These are phyloP conservation scores for Knufia fluminis DNA, from an alignment of 2,329 filamentous ascomycete species.

Conservation along the genomic window DNA sequence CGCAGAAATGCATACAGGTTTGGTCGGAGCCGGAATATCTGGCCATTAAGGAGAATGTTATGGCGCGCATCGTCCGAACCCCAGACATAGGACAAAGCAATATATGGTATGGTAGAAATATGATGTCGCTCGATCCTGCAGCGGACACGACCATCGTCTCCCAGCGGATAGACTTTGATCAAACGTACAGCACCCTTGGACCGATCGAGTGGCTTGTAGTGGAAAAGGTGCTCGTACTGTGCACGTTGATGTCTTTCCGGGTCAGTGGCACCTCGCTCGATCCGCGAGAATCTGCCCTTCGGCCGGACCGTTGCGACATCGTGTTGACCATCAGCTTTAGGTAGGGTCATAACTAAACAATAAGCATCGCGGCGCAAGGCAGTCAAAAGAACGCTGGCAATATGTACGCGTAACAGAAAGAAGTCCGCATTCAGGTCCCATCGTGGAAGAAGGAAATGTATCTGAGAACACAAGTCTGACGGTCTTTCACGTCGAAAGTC, in stretches of 20 bases:
- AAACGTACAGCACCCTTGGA: neutral
- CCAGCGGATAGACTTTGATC: slow-evolving; percentile 1
- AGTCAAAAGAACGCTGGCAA: too few relatives aligned
- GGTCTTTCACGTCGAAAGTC: too few relatives aligned
- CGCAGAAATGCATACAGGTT: slow-evolving; percentile 3
- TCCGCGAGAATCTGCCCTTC: neutral
- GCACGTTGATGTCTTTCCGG: neutral
- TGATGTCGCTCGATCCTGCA: slow-evolving; percentile 2
- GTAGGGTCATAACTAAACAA: neutral
- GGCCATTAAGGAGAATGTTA: neutral
- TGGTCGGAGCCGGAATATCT: neutral
- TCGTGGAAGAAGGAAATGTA: too few relatives aligned
- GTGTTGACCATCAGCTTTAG: neutral
- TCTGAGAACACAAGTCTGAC: too few relatives aligned
- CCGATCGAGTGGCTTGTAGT: neutral
- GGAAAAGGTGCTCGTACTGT: neutral
- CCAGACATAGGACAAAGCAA: slow-evolving; percentile 1
- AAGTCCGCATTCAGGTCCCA: too few relatives aligned
- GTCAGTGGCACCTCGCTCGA: neutral
- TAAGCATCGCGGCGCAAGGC: too few relatives aligned
- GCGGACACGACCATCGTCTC: neutral
- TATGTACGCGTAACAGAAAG: too few relatives aligned
- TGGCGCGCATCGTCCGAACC: neutral
- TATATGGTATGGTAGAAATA: neutral
- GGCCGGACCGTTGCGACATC: neutral